Conservation (phyloP, 1,139 yeast species). For the Suhomyces bolitotheri region DNA sequence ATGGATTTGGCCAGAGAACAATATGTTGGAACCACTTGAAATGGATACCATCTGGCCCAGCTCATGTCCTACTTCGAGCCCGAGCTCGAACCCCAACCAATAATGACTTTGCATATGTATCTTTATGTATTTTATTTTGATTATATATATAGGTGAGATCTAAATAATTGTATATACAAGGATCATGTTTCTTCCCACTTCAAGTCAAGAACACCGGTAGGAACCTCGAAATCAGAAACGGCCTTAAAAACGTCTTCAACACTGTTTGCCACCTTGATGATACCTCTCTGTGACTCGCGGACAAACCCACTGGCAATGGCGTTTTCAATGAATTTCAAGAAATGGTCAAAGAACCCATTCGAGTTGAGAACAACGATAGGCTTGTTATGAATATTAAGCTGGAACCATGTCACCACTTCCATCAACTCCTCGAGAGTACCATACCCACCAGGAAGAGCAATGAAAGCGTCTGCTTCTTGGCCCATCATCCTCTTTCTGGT, state of each 20-base stretch:
- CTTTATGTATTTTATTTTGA: too few species aligned
- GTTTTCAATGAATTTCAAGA: constrained; percentile 58
- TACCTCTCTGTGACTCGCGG: constrained; percentile 61
- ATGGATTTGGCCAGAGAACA: constrained; percentile 10
- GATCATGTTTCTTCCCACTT: constrained; percentile 51
- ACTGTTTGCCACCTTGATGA: constrained; percentile 67
- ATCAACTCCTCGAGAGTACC: constrained; percentile 88
- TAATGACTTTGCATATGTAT: too few species aligned
- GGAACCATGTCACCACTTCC: constrained; percentile 90
- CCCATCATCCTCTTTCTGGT: constrained; percentile 88
- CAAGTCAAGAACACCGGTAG: constrained; percentile 72
- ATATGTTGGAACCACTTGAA: not conserved
- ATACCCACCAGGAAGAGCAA: constrained; percentile 93
- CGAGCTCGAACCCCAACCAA: too few species aligned
- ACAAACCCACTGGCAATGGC: constrained; percentile 68
- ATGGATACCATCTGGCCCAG: too few species aligned
- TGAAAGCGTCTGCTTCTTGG: constrained; percentile 79
- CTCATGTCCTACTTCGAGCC: too few species aligned
- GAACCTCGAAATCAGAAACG: constrained; percentile 59
- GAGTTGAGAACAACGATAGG: constrained; percentile 79
- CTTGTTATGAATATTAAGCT: constrained; percentile 78
- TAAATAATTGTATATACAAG: too few species aligned
- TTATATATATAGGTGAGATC: too few species aligned
- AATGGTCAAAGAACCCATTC: constrained; percentile 76
- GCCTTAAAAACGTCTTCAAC: constrained; percentile 65